Base-by-base conservation (phyloP, 371 early-diverging fungal species). In the Circinella umbellata region DNA sequence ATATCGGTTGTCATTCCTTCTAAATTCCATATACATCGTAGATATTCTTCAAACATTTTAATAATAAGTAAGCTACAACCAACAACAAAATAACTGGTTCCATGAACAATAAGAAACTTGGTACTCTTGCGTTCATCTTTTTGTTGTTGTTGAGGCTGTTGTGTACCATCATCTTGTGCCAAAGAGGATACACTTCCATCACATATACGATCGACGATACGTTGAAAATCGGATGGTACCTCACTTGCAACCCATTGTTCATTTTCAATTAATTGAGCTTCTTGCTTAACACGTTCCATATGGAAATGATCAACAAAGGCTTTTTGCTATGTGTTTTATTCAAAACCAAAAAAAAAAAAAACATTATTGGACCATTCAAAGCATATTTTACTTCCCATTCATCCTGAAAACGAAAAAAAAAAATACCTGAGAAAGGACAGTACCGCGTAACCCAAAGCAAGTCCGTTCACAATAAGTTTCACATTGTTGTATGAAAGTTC, bases 171-270 rank as follows among this genome's bases (percentile, higher is more conserved):
- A 4, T 34, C 39, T 51, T 57, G 63, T 27, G 69, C 60, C 59
- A 77, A 68, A 0, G 70, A 61, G 20, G 71, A 57, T 15, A 78
- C 73, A 11, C 72, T 72, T 4, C 79, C 80, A 6, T 86, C 84
- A 36, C 92, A 83, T n/a, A 96, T 85, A 57, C 85, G 82, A 59
- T 95, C 90, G 11, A 92, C 91, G 61, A 96, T 92, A 20, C 83
- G 76, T 75, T 98, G 98, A 65, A 95, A 97, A 64, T 97, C 97
- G 46, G 90, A 80, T 0, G 98, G 96, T 10, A 98, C 94, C 62
- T 94, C 95, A 11, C 94, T 91, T 61, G 93, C 94, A 17, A 87
- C 84, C 98, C 98, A 98, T 77, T 95, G 95, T 74, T 98, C 98
- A 71, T 93, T 95, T 67, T 97, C 98, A 53, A 98, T 90, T 14